Base-by-base conservation (phyloP, 2,329 filamentous ascomycete species). In the Fusarium sp. region DNA sequence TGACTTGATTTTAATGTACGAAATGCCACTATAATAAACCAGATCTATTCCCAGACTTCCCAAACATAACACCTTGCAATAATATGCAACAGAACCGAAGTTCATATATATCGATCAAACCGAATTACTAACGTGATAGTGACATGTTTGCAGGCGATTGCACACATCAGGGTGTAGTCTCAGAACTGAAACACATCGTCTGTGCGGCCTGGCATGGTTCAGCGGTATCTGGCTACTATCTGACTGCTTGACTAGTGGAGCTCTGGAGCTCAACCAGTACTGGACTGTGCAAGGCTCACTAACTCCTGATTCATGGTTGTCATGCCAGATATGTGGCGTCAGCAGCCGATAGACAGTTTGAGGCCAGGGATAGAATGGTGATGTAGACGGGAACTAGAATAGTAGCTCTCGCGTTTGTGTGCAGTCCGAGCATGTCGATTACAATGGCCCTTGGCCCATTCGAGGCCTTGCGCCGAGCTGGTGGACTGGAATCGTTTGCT, bases 261-360 rank as follows among this genome's bases (percentile, higher is more conserved):
- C 68, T 69, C 67, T 78, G 67, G 74, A 76, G 71, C 68, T 69
- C 69, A 68, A 53, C 44, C 62, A 70, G 32, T 63, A 67, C 56
- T 67, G 72, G 60, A 40, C 60, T 60, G 67, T 62, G 44, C 69
- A 54, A 61, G 63, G 60, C 57, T 67, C 40, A 62, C 70, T 64
- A 64, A 71, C 57, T 75, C 71, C 66, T 74, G 73, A 69, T 75
- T 74, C 76, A 77, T 62, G 71, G 76, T 67, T 71, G 75, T 77
- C 73, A 72, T 74, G 73, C 67, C 68, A 73, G 76, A 77, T 76
- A 72, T 77, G 76, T 78, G 76, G 76, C 76, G 76, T 75, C 76
- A 78, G 68, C 66, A 74, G 52, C 70, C 75, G 72, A 78, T 78
- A 65, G 32, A 9, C 42, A 59, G 63, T 65, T 71, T 73, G 60